Percentiles rank a stretch among this genome's conserved stretches.
phyloP scores from a whole-genome alignment of 257 asterid genomes.

The Solanum bulbocastanum region DNA sequence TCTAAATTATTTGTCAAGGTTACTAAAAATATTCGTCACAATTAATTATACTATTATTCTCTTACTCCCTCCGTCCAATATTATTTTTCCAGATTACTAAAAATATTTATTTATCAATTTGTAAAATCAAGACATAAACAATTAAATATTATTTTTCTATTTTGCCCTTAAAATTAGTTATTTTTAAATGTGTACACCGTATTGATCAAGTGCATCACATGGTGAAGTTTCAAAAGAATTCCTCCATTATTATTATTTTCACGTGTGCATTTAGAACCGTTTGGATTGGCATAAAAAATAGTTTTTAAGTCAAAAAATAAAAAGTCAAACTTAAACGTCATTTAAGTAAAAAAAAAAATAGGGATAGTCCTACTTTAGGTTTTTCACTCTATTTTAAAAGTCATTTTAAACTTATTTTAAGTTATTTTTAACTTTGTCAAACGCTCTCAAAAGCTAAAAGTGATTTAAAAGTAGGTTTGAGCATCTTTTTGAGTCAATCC shows the following conservation, averaged over 20 bases:
- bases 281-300: too few species aligned
- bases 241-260: background rate
- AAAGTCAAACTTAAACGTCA: too few species aligned
- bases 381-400: background rate
- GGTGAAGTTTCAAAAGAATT: background rate
- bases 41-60: too few species aligned
- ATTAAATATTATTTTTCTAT: background rate
- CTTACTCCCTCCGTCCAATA: background rate
- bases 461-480: too few species aligned
- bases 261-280: too few species aligned
- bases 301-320: too few species aligned
- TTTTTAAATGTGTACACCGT: background rate
- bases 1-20: background rate
- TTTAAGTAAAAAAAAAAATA: too few species aligned
- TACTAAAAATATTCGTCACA: background rate
- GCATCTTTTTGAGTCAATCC: background rate
- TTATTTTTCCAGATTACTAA: too few species aligned
- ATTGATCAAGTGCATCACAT: background rate
- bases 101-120: background rate
- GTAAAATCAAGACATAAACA: background rate
- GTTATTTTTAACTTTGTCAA: background rate
- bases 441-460: background rate
- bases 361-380: background rate
- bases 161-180: background rate
- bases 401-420: background rate